Conservation (phyloP, 1,139 yeast genomes). For the Magnusiomyces tetraspermus region DNA sequence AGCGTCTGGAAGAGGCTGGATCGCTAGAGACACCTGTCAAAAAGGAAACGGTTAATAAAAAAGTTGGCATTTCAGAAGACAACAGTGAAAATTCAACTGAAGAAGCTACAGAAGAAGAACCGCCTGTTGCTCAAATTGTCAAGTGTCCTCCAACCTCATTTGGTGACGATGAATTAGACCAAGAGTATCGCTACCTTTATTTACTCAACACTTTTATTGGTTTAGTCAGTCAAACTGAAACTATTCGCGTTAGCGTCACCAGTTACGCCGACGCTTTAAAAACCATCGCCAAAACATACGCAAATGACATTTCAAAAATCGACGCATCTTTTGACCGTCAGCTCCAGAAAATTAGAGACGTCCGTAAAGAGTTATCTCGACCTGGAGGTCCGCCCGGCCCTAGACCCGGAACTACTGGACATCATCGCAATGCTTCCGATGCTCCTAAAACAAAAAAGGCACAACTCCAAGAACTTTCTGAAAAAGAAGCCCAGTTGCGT, state of each 20-base stretch:
- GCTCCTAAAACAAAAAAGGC: slow-evolving; percentile 17
- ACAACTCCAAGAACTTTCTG: slow-evolving; percentile 16
- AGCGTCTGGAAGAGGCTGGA: background rate
- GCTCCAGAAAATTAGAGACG: slow-evolving; percentile 8
- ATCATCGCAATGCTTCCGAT: slow-evolving; percentile 4
- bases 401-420: slow-evolving; percentile 8
- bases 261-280: slow-evolving; percentile 3
- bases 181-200: slow-evolving; percentile 18
- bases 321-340: slow-evolving; percentile 10
- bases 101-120: background rate
- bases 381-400: slow-evolving; percentile 2
- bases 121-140: background rate
- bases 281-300: background rate
- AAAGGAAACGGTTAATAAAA: no score
- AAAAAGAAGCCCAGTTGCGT: slow-evolving; percentile 22
- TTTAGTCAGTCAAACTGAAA: slow-evolving; percentile 10
- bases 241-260: slow-evolving; percentile 8
- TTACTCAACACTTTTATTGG: slow-evolving; percentile 7
- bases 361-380: slow-evolving; percentile 4
- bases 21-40: background rate
- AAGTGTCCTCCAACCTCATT: slow-evolving; percentile 6
- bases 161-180: slow-evolving; percentile 21
- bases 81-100: background rate
- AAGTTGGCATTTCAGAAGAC: no score
- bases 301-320: slow-evolving; percentile 9